These are phyloP conservation scores for Neonectria hederae DNA, from an alignment of 2,329 filamentous ascomycete species.

Conservation along the genomic window DNA sequence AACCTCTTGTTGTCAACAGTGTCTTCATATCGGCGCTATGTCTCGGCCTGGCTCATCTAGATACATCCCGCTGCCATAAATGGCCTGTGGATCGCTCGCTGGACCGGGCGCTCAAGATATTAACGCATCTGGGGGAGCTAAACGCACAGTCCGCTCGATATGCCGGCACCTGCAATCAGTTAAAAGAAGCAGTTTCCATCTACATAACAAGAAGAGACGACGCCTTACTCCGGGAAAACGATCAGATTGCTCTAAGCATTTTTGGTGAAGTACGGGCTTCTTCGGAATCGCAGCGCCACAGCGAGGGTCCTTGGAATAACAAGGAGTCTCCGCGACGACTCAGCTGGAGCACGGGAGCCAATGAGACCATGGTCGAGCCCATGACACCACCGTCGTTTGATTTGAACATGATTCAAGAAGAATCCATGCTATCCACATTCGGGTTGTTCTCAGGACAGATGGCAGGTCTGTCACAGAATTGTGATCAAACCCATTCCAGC, in stretches of 20 bases:
- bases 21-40: conserved; percentile 7
- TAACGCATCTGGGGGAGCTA: conserved; percentile 1
- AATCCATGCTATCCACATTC: conserved; percentile 3
- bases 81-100: conserved; percentile 4
- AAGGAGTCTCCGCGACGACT: neutral
- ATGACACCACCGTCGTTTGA: conserved; percentile 9
- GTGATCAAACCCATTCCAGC: neutral
- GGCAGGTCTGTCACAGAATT: neutral
- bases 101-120: conserved; percentile 6
- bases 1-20: conserved; percentile 11
- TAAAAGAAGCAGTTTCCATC: conserved; percentile 4
- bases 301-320: neutral
- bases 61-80: neutral
- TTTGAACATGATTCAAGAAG: conserved; percentile 2
- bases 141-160: neutral
- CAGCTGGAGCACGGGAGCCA: neutral
- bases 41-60: neutral
- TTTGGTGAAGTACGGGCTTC: conserved; percentile 3
- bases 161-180: neutral
- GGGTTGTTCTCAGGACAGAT: neutral
- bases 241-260: neutral
- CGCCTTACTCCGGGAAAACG: conserved; percentile 4
- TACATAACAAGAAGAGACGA: conserved; percentile 1
- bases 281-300: neutral
- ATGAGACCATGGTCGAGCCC: neutral